phyloP scores from a whole-genome alignment of 2,329 filamentous ascomycete species.

The Paecilomyces fulvus region DNA sequence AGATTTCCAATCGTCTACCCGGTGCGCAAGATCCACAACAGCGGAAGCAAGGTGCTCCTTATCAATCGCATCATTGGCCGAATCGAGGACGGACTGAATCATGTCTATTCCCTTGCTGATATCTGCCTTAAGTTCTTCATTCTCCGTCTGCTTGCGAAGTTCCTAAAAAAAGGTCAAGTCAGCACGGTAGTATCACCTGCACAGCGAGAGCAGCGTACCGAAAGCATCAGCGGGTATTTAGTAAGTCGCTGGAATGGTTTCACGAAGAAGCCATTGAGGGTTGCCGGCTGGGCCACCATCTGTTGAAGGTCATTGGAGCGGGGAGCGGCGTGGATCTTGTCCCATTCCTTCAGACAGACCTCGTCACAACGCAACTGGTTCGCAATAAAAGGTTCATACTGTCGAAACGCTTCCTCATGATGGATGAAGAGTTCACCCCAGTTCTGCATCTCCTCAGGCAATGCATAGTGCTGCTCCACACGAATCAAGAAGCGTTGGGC shows the following conservation, averaged over 20 bases:
- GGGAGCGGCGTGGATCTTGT: conserved; percentile 66
- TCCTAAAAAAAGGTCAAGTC: conserved; percentile 48
- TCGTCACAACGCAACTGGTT: conserved; percentile 88
- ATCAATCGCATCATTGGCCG: conserved; percentile 86
- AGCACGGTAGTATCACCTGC: not conserved
- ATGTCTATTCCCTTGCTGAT: conserved; percentile 69
- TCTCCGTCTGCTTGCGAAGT: conserved; percentile 72
- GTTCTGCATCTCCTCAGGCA: conserved; percentile 66
- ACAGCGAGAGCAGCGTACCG: conserved; percentile 43
- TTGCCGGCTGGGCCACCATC: conserved; percentile 80
- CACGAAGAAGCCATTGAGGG: conserved; percentile 81
- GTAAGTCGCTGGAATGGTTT: conserved; percentile 95
- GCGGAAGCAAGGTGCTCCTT: conserved; percentile 78
- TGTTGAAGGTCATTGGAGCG: conserved; percentile 57
- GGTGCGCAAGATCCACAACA: conserved; percentile 66
- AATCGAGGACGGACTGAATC: conserved; percentile 69
- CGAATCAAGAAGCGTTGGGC: conserved; percentile 91
- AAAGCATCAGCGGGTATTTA: conserved; percentile 86
- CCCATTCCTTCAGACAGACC: conserved; percentile 75
- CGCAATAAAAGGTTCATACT: conserved; percentile 95
- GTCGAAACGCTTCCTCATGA: conserved; percentile 79
- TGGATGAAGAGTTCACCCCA: conserved; percentile 90
- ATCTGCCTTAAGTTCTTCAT: conserved; percentile 62
- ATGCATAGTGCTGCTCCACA: conserved; percentile 88
- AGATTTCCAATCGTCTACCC: conserved; percentile 96